Percentiles rank a stretch among this genome's conserved stretches.
phyloP scores from a whole-genome alignment of 371 early-diverging fungal species.

The Nematocida sp. region DNA sequence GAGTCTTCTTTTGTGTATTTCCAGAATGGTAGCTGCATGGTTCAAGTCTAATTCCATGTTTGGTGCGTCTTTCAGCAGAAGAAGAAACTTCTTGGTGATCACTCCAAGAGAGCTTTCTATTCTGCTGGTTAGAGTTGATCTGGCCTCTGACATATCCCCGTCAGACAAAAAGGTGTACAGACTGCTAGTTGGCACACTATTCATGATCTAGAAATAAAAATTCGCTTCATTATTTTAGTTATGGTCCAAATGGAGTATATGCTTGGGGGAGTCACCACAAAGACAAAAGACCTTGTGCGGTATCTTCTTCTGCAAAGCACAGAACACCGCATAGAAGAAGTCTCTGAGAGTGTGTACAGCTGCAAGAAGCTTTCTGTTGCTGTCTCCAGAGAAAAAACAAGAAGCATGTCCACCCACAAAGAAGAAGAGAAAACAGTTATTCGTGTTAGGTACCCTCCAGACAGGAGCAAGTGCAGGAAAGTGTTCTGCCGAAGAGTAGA shows the following conservation, averaged over 20 bases:
- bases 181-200: conserved; percentile 34
- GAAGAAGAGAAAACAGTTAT: no score
- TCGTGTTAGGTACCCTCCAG: conserved; percentile 39
- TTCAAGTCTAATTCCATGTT: conserved; percentile 71
- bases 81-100: conserved; percentile 71
- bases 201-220: conserved; percentile 38
- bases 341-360: conserved; percentile 4
- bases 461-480: conserved; percentile 37
- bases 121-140: conserved; percentile 46
- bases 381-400: conserved; percentile 1
- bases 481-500: neutral
- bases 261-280: conserved; percentile 7
- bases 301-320: neutral
- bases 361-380: neutral
- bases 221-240: conserved; percentile 12
- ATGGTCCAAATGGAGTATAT: conserved; percentile 27
- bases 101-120: conserved; percentile 68
- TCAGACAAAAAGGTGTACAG: conserved; percentile 48
- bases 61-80: conserved; percentile 67
- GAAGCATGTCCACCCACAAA: no score
- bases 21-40: conserved; percentile 68
- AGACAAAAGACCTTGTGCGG: neutral
- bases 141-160: conserved; percentile 36
- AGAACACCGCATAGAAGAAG: neutral
- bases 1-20: conserved; percentile 73